Percentiles rank a stretch among this genome's conserved stretches.
phyloP scores from a whole-genome alignment of 192 early-diverging fungal species.

The Coemansia sp. region DNA sequence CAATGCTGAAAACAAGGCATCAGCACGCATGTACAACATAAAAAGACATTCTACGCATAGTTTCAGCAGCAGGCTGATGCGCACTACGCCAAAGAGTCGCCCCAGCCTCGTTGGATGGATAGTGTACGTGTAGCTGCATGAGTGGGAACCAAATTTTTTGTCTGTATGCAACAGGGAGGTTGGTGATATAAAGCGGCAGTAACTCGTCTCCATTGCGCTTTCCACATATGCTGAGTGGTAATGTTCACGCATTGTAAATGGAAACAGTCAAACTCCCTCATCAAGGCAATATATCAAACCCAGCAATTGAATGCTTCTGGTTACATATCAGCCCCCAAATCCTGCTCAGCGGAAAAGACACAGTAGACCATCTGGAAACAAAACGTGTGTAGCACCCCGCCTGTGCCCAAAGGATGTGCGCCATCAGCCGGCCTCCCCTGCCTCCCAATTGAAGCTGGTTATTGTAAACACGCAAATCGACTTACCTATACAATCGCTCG shows the following conservation, averaged over 20 bases:
- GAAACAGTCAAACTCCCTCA: not conserved
- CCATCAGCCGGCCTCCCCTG: not conserved
- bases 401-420: not conserved
- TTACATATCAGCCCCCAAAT: not conserved
- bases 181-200: not conserved
- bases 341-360: not conserved
- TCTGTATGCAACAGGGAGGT: not conserved
- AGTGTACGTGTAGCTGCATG: slow-evolving; percentile 1
- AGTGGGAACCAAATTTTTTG: slow-evolving; percentile 3
- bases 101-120: not conserved
- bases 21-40: not conserved
- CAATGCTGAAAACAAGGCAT: not conserved
- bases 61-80: not conserved
- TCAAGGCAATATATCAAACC: not conserved
- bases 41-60: not conserved
- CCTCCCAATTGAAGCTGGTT: slow-evolving; percentile 1
- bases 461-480: slow-evolving; percentile 1
- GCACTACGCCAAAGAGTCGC: not conserved
- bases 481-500: slow-evolving; percentile 4
- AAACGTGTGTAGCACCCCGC: not conserved
- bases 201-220: not conserved
- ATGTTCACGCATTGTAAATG: not conserved
- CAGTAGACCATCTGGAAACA: slow-evolving; percentile 5
- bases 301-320: not conserved
- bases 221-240: not conserved